Evolutionary conservation across 2,329 filamentous ascomycete genomes (phyloP), one percentile per base, ranked within the genome.

Genomic region (Fusarium robinianum): DNA sequence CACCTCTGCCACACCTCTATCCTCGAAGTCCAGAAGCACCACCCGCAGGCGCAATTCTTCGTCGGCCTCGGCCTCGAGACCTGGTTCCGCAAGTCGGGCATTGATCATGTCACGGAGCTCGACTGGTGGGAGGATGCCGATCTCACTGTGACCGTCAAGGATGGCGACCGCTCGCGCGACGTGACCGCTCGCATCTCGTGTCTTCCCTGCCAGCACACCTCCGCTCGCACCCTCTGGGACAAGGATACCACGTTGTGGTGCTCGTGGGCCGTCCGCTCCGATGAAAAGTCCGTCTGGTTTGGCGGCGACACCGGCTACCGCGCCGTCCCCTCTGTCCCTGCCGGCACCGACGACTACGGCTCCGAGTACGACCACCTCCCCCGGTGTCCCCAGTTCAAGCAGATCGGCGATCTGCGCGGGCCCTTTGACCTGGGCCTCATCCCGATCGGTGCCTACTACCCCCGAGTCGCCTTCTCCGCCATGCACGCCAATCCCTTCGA

Each of bases 41-140:
- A 94, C 61, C 90, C 90, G 0, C 78, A 87, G 10, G 90, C 82
- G 26, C 89, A 95, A 53, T 96, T 94, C 71, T 94, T 96, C 53
- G 90, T 90, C 15, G 89, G 90, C 0, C 69, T 96, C 4, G 90
- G 90, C 3, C 81, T 95, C 44, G 88, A 87, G 67, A 73, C 79
- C 33, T 96, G 91, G 91, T 96, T 97, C 67, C 73, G 75, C 32
- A 71, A 75, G 4, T 76, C 75, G 17, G 89, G 88, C 1, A 80
- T 96, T 40, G 53, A 78, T 2, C 88, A 90, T 46, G 85, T 92
- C 29, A 95, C 89, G 0, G 91, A 96, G 71, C 68, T 96, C 61
- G 92, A 97, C 69, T 96, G 92, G 92, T 96, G 92, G 92, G 85
- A 95, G 57, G 85, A 88, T 52, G 78, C 83, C 5, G 84, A 92